phyloP scores from a whole-genome alignment of 345 rosid genomes.

The Triadica sebifera region DNA sequence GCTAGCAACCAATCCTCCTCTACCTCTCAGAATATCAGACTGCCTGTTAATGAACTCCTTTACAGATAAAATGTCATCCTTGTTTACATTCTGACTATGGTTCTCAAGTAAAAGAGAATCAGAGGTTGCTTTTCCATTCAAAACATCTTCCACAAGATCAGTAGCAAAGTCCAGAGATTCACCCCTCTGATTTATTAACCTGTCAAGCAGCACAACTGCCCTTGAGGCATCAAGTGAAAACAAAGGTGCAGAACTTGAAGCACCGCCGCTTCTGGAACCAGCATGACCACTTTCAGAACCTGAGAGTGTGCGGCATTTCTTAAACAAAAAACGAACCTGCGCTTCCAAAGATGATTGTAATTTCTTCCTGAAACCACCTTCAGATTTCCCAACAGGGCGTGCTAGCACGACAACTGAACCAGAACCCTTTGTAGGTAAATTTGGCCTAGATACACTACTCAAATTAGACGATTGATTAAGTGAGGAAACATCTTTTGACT shows the following conservation, averaged over 20 bases:
- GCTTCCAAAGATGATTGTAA: slow-evolving; percentile 76
- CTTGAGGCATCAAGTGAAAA: slow-evolving; percentile 77
- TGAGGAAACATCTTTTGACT: slow-evolving; percentile 41
- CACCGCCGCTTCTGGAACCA: slow-evolving; percentile 61
- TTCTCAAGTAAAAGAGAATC: slow-evolving; percentile 77
- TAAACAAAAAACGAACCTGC: slow-evolving; percentile 71
- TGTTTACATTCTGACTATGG: slow-evolving; percentile 48
- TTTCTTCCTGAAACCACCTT: slow-evolving; percentile 70
- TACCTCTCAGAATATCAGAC: slow-evolving; percentile 73
- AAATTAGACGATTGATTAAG: slow-evolving; percentile 39
- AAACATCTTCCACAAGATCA: slow-evolving; percentile 69
- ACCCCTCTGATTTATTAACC: slow-evolving; percentile 40
- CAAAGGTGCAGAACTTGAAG: slow-evolving; percentile 57
- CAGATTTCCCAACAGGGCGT: slow-evolving; percentile 68
- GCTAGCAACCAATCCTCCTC: slow-evolving; percentile 57
- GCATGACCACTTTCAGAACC: slow-evolving; percentile 53
- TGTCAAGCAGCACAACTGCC: slow-evolving; percentile 67
- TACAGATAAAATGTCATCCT: slow-evolving; percentile 59
- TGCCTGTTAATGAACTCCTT: slow-evolving; percentile 73
- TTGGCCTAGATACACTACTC: slow-evolving; percentile 50
- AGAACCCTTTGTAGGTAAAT: slow-evolving; percentile 53
- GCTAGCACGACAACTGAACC: slow-evolving; percentile 77
- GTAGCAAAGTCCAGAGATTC: slow-evolving; percentile 70
- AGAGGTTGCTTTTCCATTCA: slow-evolving; percentile 64
- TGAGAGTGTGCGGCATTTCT: slow-evolving; percentile 67